phyloP scores from a whole-genome alignment of 2,329 filamentous ascomycete genomes.

The Fusarium brevicatenulatum region DNA sequence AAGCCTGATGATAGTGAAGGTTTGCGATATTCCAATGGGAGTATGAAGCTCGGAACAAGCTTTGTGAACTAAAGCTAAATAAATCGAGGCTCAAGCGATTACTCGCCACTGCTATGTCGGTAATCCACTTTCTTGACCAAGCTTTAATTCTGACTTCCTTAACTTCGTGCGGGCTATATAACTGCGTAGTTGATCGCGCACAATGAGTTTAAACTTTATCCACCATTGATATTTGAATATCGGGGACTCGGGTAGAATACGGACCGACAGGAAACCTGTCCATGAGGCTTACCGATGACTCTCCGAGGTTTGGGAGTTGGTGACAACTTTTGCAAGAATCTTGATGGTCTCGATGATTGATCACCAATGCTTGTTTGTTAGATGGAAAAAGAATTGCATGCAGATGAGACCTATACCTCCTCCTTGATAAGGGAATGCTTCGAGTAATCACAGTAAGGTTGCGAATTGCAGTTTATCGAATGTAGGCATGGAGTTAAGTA shows the following conservation, averaged over 20 bases:
- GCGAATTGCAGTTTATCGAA: neutral
- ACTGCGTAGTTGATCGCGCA: neutral
- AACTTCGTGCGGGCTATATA: neutral
- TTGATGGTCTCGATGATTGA: no score
- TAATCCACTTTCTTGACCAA: no score
- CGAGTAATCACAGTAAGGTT: accelerated
- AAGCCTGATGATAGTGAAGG: neutral
- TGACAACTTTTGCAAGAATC: no score
- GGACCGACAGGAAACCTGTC: no score
- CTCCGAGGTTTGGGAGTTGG: no score
- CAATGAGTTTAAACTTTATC: neutral
- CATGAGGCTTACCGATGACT: no score
- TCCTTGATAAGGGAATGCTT: no score
- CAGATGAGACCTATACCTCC: neutral
- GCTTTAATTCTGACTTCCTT: neutral
- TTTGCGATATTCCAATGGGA: accelerated
- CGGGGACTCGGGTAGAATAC: no score
- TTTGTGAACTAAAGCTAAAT: neutral
- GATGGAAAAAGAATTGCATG: no score
- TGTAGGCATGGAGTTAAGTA: neutral
- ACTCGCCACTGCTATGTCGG: accelerated
- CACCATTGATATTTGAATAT: no score
- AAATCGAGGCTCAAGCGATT: accelerated
- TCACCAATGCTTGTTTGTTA: no score
- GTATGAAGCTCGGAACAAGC: accelerated